Percentiles rank a stretch among this genome's conserved stretches.
Evolutionary conservation across 2,329 filamentous ascomycete genomes (phyloP).

Genomic region (Calycina herbarum): DNA sequence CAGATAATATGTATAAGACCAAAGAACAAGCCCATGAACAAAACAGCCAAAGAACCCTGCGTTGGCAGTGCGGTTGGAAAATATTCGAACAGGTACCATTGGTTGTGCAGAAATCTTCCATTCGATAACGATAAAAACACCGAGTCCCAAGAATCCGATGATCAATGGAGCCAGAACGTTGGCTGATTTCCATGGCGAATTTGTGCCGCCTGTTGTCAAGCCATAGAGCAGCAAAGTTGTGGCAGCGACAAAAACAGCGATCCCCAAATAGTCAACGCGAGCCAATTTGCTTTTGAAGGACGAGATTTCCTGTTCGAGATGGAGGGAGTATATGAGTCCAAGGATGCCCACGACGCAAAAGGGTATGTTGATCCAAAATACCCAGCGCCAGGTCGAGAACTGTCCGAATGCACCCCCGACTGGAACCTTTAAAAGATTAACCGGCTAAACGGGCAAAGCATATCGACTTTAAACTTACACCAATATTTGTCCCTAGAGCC

Average conservation of each 20-base stretch:
- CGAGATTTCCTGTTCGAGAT: slow-evolving; percentile 17
- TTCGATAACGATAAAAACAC: slow-evolving; percentile 55
- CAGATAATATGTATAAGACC: slow-evolving; percentile 25
- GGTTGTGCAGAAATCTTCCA: slow-evolving; percentile 19
- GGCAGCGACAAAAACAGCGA: slow-evolving; percentile 54
- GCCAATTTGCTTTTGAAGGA: slow-evolving; percentile 37
- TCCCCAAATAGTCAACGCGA: slow-evolving; percentile 62
- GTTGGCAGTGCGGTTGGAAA: slow-evolving; percentile 44
- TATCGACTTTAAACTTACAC: slow-evolving; percentile 10
- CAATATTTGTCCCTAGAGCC: slow-evolving; percentile 22
- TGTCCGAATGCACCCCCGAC: slow-evolving; percentile 51
- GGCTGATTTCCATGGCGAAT: slow-evolving; percentile 56
- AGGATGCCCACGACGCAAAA: slow-evolving; percentile 16
- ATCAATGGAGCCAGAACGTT: slow-evolving; percentile 59
- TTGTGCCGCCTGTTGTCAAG: slow-evolving; percentile 17
- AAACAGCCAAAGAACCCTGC: slow-evolving; percentile 38
- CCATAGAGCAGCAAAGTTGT: slow-evolving; percentile 16
- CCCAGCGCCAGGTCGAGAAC: slow-evolving; percentile 37
- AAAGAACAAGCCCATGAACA: slow-evolving; percentile 24
- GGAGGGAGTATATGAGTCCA: slow-evolving; percentile 17
- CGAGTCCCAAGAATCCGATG: slow-evolving; percentile 50
- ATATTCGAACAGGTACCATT: slow-evolving; percentile 42
- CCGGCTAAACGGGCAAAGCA: background rate
- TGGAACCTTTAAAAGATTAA: slow-evolving; percentile 10
- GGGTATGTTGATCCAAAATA: slow-evolving; percentile 28